Evolutionary conservation across 345 rosid species (phyloP).

Genomic region (Firmiana major): DNA sequence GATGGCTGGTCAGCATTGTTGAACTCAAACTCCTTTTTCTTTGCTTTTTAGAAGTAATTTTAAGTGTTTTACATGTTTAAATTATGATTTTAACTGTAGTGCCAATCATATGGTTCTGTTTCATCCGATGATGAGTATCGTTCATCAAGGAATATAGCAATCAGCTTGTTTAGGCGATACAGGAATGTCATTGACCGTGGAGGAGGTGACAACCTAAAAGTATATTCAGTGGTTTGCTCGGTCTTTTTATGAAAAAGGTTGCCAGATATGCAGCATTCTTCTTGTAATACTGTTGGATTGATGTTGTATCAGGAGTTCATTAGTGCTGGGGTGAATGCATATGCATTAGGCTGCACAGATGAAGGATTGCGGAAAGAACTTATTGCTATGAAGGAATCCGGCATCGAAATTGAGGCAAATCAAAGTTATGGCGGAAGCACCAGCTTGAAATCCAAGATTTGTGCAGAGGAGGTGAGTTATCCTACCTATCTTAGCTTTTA

Average conservation of each 20-base stretch:
- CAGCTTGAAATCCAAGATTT: constrained; percentile 59
- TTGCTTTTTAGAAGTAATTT: not conserved
- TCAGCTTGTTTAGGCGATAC: constrained; percentile 79
- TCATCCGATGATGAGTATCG: constrained; percentile 78
- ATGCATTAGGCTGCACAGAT: constrained; percentile 79
- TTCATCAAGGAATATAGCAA: constrained; percentile 83
- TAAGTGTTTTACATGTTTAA: constrained; percentile 2
- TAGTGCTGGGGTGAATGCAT: constrained; percentile 83
- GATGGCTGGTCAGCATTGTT: constrained; percentile 51
- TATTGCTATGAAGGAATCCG: constrained; percentile 60
- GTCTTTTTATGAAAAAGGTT: constrained; percentile 11
- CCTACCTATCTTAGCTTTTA: not conserved
- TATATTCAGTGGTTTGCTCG: constrained; percentile 36
- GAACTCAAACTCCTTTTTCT: not conserved
- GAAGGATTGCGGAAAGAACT: constrained; percentile 78
- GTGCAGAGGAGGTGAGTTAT: constrained; percentile 52
- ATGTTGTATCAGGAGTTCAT: constrained; percentile 68
- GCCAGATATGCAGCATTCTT: constrained; percentile 6
- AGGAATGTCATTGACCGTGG: constrained; percentile 83
- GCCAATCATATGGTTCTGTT: constrained; percentile 43
- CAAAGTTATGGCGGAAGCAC: constrained; percentile 64
- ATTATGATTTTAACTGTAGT: constrained; percentile 34
- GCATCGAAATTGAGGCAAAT: constrained; percentile 52
- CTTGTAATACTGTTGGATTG: constrained; percentile 14
- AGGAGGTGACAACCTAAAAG: constrained; percentile 89